Percentiles rank a stretch among this genome's conserved stretches.
Conservation (phyloP, 768 basidiomycete species). For the Boletus rubescentipes region DNA sequence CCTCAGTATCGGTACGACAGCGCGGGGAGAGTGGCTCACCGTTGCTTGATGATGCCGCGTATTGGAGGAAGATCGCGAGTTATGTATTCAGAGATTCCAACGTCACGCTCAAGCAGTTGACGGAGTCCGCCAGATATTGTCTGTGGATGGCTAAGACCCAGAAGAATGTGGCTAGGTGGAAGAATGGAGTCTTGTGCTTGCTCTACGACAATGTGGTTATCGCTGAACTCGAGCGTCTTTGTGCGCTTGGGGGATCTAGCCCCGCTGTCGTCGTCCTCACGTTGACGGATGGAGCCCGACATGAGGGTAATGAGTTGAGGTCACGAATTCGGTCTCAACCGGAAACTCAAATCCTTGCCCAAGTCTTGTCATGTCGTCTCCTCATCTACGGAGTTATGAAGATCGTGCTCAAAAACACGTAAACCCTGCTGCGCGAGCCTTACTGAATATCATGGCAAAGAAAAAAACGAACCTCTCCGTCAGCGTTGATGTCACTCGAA, state of each 20-base stretch:
- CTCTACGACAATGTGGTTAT: neutral
- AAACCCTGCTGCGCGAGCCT: constrained; percentile 76
- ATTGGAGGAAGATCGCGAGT: constrained; percentile 67
- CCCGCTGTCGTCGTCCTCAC: constrained; percentile 45
- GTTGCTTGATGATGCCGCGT: constrained; percentile 94
- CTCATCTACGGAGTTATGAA: constrained; percentile 56
- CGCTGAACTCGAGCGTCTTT: constrained; percentile 31
- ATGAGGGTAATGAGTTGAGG: constrained; percentile 12
- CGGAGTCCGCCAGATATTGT: constrained; percentile 52
- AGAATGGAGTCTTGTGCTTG: constrained; percentile 37
- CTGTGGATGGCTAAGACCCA: constrained; percentile 56
- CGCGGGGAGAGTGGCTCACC: constrained; percentile 47
- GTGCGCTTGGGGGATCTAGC: constrained; percentile 41
- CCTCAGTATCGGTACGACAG: neutral
- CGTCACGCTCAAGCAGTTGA: constrained; percentile 70
- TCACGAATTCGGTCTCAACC: neutral
- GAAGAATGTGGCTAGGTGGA: constrained; percentile 73
- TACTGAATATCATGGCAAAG: constrained; percentile 79
- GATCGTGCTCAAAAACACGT: constrained; percentile 53
- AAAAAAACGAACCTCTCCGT: constrained; percentile 94
- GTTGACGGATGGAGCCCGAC: constrained; percentile 42
- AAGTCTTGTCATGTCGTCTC: constrained; percentile 33
- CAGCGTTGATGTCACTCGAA: constrained; percentile 89
- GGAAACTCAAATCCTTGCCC: too few relatives aligned
- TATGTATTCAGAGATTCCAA: constrained; percentile 90